These are phyloP conservation scores for Protostelium mycophagum DNA, from an alignment of 78 protist genomes.

Conservation along the genomic window DNA sequence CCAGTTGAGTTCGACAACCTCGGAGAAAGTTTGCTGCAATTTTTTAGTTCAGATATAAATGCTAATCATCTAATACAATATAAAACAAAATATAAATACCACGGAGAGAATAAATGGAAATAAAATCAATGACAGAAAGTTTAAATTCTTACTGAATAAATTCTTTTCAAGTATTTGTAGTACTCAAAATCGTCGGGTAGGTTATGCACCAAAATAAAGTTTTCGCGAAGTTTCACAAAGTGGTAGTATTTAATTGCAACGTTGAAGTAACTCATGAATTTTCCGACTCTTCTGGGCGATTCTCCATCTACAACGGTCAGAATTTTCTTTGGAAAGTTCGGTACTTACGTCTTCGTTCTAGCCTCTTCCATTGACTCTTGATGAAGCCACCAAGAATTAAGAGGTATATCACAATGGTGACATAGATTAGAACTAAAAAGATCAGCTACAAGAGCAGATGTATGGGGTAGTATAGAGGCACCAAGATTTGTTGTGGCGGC, in stretches of 20 bases:
- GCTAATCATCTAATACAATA: no score
- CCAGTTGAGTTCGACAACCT: neutral
- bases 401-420: neutral
- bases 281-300: neutral
- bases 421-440: neutral
- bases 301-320: neutral
- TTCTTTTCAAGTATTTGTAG: neutral
- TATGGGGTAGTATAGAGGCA: no score
- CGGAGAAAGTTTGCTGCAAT: neutral
- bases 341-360: neutral
- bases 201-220: neutral
- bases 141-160: neutral
- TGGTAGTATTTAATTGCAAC: neutral
- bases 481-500: no score
- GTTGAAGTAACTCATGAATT: neutral
- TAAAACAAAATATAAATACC: neutral
- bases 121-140: neutral
- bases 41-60: neutral
- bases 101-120: neutral
- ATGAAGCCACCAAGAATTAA: neutral
- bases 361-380: neutral
- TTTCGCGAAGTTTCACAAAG: neutral
- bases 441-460: no score
- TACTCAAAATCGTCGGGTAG: neutral
- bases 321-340: no score